Base-by-base conservation (phyloP, 1,139 yeast species). In the Arxiozyma telluris region DNA sequence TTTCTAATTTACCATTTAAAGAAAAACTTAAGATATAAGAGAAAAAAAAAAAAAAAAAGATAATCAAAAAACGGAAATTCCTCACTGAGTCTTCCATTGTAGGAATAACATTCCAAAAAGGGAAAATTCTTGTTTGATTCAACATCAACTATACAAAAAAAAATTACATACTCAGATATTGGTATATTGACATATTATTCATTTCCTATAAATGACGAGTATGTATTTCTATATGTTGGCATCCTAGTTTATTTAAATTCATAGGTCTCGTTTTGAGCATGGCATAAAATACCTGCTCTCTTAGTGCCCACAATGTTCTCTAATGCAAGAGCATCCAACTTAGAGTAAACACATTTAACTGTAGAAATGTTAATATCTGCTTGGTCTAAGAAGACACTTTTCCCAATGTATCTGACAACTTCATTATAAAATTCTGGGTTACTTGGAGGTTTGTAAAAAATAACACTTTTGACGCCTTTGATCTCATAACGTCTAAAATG, bases 231-330 rank as follows among this genome's bases (percentile, higher is more conserved):
- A 47, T 41, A 22, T 17, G 21, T 42, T 41, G n/a, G 21, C 39
- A 25, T 45, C 41, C 12, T 12, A 18, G 21, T 38, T 48, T 64
- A 74, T 58, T 73, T 80, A 60, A 90, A 87, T 69, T 89, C 96
- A 66, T 80, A 87, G 52, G 78, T 74, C 66, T 89, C 96, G 61
- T 80, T 82, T 42, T 76, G 78, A 1, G 91, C 88, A 61, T 80
- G 83, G 56, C 87, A 77, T 59, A 90, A 73, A 6, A 80, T 76
- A 1, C 87, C 86, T 2, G 91, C 84, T 56, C 91, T 77, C 55
- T 81, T 80, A n/a, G 82, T 74, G 0, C 98, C 98, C 2, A 90
- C 96, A 12, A 93, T 73, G 59, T 96, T 79, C 68, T 91, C 97
- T 59, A 93, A 75, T 41, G 83, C 79, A 51, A 84, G 72, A 4